Base-by-base conservation (phyloP, 2,329 filamentous ascomycete species). In the Hypoxylon sp. region DNA sequence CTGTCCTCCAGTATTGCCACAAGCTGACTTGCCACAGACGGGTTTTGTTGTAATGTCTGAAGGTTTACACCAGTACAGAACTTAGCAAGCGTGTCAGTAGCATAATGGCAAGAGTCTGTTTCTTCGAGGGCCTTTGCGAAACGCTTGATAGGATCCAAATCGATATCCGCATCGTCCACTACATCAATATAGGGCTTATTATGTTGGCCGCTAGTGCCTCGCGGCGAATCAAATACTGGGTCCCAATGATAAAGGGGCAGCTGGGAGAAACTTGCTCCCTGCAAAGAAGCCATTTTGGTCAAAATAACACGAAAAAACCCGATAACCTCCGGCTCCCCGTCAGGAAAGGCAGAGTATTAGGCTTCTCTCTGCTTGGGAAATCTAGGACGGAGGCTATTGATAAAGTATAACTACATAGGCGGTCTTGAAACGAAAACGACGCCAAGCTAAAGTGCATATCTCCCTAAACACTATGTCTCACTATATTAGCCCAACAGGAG, bases 81-180 rank as follows among this genome's bases (percentile, higher is more conserved):
- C 0, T 17, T 10, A 14, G 27, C 49, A 2, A 67, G 49, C 1
- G 20, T 35, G 25, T 60, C 42, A 11, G 64, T 67, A 14, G 54
- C 58, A 59, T 49, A 50, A 44, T 63, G 40, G 7, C 59, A 60
- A 14, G 31, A 14, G 6, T 58, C 55, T 11, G 54, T 33, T 40
- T 53, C 59, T 33, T 67, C 64, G 20, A 51, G 59, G 14, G 14
- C 42, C 33, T 51, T 48, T 55, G 55, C 59, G n/a, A 67, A 67
- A 5, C 3, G 40, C 2, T 3, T 22, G 0, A 62, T 37, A 11
- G 51, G 13, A 14, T 63, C 59, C 17, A 37, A 58, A 14, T 22
- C 25, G 25, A 22, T 10, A 22, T 55, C 27, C 8, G 30, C 13
- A 5, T 65, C 31, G 3, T 44, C 22, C 30, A 14, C 37, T 8